Base-by-base conservation (phyloP, 495 filamentous ascomycete genomes). In the Poronia punctata region DNA sequence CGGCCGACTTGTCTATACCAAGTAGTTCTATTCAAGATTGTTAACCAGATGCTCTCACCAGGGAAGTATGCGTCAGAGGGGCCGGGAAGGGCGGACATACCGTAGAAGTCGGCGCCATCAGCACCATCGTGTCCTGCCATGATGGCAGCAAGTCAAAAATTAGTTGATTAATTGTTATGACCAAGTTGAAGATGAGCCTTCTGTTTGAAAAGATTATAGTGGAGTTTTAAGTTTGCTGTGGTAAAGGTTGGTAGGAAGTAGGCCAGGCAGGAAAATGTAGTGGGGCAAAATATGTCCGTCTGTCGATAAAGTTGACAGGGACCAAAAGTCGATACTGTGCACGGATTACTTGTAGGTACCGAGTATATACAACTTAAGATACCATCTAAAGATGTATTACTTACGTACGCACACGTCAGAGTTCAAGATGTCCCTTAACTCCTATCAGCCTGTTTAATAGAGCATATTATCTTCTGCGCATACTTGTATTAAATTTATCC, bases 61-160 rank as follows among this genome's bases (percentile, higher is more conserved):
- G 11, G 20, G 16, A 34, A 8, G 22, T 39, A 27, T 23, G 11
- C 35, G 46, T 60, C 25, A 59, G 53, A 38, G 28, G 40, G 35
- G 7, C 7, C 24, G 24, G n/a, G 7, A n/a, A 27, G 23, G 27
- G 30, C 18, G 27, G 15, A 27, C 24, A 27, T 59, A 84, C 82
- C 80, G 51, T 87, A 86, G 55, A 87, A 74, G 57, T 86, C 80
- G 37, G 78, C 46, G 34, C 78, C 72, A 28, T 77, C 76, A 5
- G 48, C 43, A 54, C 45, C 54, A 21, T 62, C 61, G 20, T 57
- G 51, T 45, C 58, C 30, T 20, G 52, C 51, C 68, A 71, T 71
- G 48, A 14, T 64, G 6, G 7, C 38, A 16, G 34, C 35, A 21
- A 27, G 28, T 33, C 10, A 28, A 25, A 28, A 44, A 15, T 45